phyloP scores from a whole-genome alignment of 495 filamentous ascomycete species.

The Oidiodendron maius region DNA sequence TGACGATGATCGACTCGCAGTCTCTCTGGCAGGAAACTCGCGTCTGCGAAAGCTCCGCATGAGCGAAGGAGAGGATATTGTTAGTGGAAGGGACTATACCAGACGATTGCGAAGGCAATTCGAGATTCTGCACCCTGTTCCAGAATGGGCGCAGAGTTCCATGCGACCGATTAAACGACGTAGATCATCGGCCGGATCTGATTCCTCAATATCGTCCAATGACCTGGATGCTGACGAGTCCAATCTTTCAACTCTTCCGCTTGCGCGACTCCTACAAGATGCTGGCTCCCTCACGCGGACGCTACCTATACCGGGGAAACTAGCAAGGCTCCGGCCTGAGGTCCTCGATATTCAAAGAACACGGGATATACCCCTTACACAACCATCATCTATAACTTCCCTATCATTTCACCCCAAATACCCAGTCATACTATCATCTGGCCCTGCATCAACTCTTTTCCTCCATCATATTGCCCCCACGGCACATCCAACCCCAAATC shows the following conservation, averaged over 20 bases:
- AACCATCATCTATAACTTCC: constrained; percentile 71
- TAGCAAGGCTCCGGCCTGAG: constrained; percentile 71
- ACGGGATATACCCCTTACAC: constrained; percentile 41
- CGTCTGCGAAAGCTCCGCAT: constrained; percentile 75
- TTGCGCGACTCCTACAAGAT: constrained; percentile 73
- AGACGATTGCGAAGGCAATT: constrained; percentile 75
- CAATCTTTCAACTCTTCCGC: constrained; percentile 61
- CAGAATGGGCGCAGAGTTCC: constrained; percentile 65
- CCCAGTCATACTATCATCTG: constrained; percentile 84
- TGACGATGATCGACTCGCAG: constrained; percentile 80
- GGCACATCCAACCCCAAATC: constrained; percentile 68
- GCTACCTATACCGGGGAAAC: constrained; percentile 37
- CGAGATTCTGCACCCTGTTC: constrained; percentile 69
- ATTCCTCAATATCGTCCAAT: constrained; percentile 33
- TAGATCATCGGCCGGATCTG: constrained; percentile 39
- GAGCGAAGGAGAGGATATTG: constrained; percentile 74
- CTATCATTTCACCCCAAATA: constrained; percentile 84
- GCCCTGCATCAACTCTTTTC: constrained; percentile 74
- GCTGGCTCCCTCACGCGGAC: constrained; percentile 46
- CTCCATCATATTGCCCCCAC: constrained; percentile 81
- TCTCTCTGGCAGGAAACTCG: constrained; percentile 71
- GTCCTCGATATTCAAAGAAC: constrained; percentile 74
- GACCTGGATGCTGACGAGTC: constrained; percentile 56
- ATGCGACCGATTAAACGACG: constrained; percentile 44
- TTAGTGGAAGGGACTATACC: constrained; percentile 81